Evolutionary conservation across 228 moss, liverwort and hornwort species (phyloP).

Genomic region (Sphagnum magellanicum): DNA sequence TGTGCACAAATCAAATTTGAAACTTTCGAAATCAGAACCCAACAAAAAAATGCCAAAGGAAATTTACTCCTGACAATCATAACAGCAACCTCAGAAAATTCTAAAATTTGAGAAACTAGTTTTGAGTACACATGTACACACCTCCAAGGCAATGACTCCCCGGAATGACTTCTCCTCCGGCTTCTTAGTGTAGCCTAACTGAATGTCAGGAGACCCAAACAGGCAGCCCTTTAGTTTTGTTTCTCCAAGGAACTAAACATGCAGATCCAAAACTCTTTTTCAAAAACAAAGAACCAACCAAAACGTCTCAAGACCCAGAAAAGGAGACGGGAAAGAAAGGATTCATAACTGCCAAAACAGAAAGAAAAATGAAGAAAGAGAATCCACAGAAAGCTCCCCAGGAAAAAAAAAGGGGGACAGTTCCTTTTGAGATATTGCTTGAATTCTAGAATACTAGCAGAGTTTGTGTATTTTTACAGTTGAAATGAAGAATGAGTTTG

Average conservation of each 20-base stretch:
- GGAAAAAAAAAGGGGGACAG: too few species aligned
- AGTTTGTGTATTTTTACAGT: not conserved
- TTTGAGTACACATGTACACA: not conserved
- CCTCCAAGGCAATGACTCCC: constrained; percentile 46
- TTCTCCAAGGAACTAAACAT: not conserved
- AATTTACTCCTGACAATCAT: too few species aligned
- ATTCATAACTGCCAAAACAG: not conserved
- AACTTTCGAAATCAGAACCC: too few species aligned
- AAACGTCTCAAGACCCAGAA: not conserved
- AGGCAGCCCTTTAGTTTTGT: not conserved
- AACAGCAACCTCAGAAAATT: too few species aligned
- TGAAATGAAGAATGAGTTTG: too few species aligned
- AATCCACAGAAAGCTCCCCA: not conserved
- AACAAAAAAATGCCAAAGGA: too few species aligned
- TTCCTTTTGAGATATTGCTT: too few species aligned
- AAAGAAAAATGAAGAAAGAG: not conserved
- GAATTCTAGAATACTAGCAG: not conserved
- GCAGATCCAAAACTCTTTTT: not conserved
- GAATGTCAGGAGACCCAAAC: not conserved
- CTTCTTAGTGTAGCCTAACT: constrained; percentile 58
- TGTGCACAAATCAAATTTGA: not conserved
- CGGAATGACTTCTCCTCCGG: constrained; percentile 52
- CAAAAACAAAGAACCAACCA: not conserved
- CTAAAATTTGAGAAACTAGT: not conserved
- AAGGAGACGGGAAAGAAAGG: not conserved